Evolutionary conservation across 2,329 filamentous ascomycete genomes (phyloP).

Genomic region (Xenoacremonium recifei): DNA sequence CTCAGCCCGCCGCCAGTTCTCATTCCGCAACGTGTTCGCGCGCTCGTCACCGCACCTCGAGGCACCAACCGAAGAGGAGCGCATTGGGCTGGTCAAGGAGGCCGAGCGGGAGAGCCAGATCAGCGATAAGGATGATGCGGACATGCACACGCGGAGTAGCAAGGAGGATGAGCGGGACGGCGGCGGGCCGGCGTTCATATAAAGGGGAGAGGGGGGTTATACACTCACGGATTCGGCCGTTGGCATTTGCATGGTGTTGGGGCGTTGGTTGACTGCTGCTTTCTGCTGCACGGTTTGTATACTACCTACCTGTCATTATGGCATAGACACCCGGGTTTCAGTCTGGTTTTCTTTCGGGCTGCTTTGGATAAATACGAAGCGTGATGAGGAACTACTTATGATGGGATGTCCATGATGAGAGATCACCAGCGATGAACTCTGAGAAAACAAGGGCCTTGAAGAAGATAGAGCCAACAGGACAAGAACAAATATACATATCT

Average conservation of each 20-base stretch:
- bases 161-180: background rate
- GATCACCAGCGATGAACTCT: no score
- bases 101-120: background rate
- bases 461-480: no score
- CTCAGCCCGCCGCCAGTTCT: slow-evolving; percentile 75
- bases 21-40: slow-evolving; percentile 81
- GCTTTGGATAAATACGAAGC: no score
- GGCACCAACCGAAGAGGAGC: slow-evolving; percentile 74
- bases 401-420: no score
- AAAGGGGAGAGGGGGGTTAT: slow-evolving; percentile 2
- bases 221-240: slow-evolving; percentile 6
- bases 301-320: background rate
- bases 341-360: no score
- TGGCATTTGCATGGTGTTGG: slow-evolving; percentile 23
- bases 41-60: slow-evolving; percentile 32
- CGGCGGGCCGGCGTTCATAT: background rate
- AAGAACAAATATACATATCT: no score
- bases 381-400: no score
- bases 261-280: background rate
- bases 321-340: no score
- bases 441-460: no score
- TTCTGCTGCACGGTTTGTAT: background rate
- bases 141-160: background rate
- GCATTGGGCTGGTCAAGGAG: slow-evolving; percentile 77
- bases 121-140: background rate